Conservation (phyloP, 306 rosid genomes). For the Ammopiptanthus mongolicus region DNA sequence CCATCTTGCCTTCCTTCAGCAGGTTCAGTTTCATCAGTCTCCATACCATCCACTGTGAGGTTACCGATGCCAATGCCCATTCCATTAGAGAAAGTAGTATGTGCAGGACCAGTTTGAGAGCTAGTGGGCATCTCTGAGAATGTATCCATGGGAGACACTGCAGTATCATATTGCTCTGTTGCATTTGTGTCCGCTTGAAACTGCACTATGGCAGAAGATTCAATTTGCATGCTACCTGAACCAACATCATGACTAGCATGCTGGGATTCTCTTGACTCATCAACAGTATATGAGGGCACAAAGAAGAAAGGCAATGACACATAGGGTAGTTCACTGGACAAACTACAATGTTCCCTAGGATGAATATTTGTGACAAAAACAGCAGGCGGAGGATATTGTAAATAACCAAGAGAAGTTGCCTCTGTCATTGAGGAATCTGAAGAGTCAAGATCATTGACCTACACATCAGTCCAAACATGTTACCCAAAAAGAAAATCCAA, state of each 20-base stretch:
- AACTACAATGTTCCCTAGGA: slow-evolving; percentile 51
- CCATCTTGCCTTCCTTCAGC: slow-evolving; percentile 30
- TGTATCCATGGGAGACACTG: slow-evolving; percentile 72
- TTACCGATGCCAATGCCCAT: slow-evolving; percentile 31
- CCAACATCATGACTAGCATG: slow-evolving; percentile 43
- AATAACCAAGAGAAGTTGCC: slow-evolving; percentile 88
- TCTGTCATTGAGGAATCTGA: slow-evolving; percentile 83
- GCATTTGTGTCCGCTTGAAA: slow-evolving; percentile 59
- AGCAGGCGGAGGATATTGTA: slow-evolving; percentile 91
- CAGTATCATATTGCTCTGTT: slow-evolving; percentile 62
- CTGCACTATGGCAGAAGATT: slow-evolving; percentile 64
- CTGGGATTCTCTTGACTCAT: slow-evolving; percentile 63
- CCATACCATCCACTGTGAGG: slow-evolving; percentile 40
- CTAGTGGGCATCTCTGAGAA: slow-evolving; percentile 28
- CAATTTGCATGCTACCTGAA: slow-evolving; percentile 51
- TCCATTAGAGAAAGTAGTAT: slow-evolving; percentile 33
- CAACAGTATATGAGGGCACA: slow-evolving; percentile 61
- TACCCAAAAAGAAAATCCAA: not conserved
- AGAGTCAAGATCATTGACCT: slow-evolving; percentile 96
- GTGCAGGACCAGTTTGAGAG: slow-evolving; percentile 28
- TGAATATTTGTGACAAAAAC: slow-evolving; percentile 76
- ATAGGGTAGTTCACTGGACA: slow-evolving; percentile 58
- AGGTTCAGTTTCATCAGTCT: slow-evolving; percentile 38
- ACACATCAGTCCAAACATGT: slow-evolving; percentile 26
- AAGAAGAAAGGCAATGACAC: slow-evolving; percentile 63